A percentile compares a stretch with the other conserved stretches of the same genome.
These are phyloP conservation scores for Moesziomyces parantarcticus DNA, from an alignment of 1,284 basidiomycete genomes.

Conservation along the genomic window DNA sequence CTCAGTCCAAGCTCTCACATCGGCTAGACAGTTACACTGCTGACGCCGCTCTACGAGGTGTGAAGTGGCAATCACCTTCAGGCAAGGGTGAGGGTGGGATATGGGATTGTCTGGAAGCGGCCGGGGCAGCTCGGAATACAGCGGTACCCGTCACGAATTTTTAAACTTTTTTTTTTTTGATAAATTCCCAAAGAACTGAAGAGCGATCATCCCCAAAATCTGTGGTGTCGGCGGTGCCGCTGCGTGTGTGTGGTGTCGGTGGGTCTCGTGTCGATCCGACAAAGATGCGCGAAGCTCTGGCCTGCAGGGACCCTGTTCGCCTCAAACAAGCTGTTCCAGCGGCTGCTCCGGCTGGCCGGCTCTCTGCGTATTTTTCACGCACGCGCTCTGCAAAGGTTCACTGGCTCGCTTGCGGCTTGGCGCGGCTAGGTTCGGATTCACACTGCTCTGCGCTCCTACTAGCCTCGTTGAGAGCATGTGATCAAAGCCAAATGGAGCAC, in stretches of 20 bases:
- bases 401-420: neutral
- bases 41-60: too few species aligned
- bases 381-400: neutral
- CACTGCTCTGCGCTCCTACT: too few species aligned
- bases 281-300: neutral
- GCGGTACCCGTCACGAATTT: neutral
- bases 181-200: neutral
- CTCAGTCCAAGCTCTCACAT: too few species aligned
- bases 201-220: slow-evolving; percentile 1
- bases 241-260: too few species aligned
- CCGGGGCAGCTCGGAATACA: neutral
- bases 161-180: neutral
- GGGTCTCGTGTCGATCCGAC: neutral
- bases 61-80: too few species aligned
- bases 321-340: too few species aligned
- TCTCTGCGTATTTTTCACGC: neutral
- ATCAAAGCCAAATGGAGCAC: too few species aligned
- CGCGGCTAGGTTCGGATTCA: too few species aligned
- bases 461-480: too few species aligned
- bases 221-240: neutral
- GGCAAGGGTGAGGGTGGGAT: too few species aligned
- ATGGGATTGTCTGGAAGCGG: neutral
- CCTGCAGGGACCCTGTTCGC: neutral
- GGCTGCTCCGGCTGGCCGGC: too few species aligned
- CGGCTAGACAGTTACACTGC: too few species aligned